Conservation (phyloP, 768 basidiomycete species). For the Collybiopsis luxurians region DNA sequence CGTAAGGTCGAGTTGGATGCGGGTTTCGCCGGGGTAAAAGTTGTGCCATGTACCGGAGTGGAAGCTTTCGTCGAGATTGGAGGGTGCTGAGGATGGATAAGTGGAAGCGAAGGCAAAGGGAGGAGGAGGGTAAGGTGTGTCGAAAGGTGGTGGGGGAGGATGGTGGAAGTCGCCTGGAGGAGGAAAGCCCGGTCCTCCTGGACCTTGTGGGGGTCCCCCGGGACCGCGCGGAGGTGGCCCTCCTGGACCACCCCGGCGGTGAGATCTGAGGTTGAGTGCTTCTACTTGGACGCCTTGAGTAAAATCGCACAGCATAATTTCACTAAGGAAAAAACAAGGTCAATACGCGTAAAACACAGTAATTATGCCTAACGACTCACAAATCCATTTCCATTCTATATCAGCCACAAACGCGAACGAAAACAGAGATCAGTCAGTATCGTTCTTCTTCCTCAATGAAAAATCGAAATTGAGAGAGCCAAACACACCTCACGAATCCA, state of each 20-base stretch:
- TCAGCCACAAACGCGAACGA: conserved; percentile 11
- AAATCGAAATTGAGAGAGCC: too few species aligned
- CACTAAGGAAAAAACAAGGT: conserved; percentile 27
- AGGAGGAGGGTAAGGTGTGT: too few species aligned
- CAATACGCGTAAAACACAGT: not conserved
- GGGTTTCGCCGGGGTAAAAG: conserved; percentile 39
- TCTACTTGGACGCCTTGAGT: conserved; percentile 33
- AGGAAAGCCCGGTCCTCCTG: not conserved
- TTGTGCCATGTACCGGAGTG: conserved; percentile 41
- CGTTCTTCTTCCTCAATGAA: too few species aligned
- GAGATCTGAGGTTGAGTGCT: conserved; percentile 28
- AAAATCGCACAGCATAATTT: conserved; percentile 49
- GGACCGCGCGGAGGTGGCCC: conserved; percentile 1
- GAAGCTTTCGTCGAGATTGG: conserved; percentile 16
- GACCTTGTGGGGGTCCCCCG: conserved; percentile 6
- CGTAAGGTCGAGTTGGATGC: conserved; percentile 39
- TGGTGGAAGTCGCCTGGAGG: not conserved
- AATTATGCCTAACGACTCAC: conserved; percentile 24
- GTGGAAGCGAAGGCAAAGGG: not conserved
- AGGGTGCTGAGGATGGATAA: not conserved
- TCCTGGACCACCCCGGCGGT: not conserved
- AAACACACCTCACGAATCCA: conserved; percentile 43
- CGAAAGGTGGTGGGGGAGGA: too few species aligned
- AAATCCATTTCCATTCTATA: conserved; percentile 49
- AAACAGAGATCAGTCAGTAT: not conserved